phyloP scores from a whole-genome alignment of 2,329 filamentous ascomycete genomes.

The Ascochyta clinopodiicola region DNA sequence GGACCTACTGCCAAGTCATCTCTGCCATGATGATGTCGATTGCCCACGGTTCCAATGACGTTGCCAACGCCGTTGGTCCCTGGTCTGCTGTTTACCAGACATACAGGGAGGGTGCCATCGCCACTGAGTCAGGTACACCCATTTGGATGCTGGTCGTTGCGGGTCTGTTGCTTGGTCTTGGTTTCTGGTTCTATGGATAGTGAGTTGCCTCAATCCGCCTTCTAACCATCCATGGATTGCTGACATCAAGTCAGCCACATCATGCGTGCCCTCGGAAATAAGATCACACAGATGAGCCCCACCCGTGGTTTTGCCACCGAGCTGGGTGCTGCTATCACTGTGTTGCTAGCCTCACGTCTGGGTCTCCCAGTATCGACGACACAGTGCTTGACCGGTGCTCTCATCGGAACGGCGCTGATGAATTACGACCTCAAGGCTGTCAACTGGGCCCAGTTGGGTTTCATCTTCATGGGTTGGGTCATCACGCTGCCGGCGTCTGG shows the following conservation, averaged over 20 bases:
- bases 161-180: conserved; percentile 60
- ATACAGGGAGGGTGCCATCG: conserved; percentile 59
- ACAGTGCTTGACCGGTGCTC: conserved; percentile 56
- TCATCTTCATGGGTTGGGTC: conserved; percentile 53
- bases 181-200: conserved; percentile 68
- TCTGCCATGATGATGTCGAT: conserved; percentile 75
- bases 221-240: not conserved
- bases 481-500: conserved; percentile 52
- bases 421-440: conserved; percentile 47
- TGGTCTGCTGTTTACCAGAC: conserved; percentile 69
- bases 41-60: conserved; percentile 73
- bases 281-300: conserved; percentile 66
- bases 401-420: conserved; percentile 37
- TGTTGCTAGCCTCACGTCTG: conserved; percentile 68
- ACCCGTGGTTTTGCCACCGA: conserved; percentile 55
- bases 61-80: conserved; percentile 62
- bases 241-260: conserved; percentile 53
- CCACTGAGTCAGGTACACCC: conserved; percentile 59
- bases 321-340: conserved; percentile 62
- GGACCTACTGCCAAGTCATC: conserved; percentile 51
- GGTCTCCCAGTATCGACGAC: conserved; percentile 69
- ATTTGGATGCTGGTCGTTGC: conserved; percentile 66
- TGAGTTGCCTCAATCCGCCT: not conserved
- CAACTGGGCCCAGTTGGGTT: conserved; percentile 52
- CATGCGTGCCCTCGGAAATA: conserved; percentile 67